Conservation (phyloP, 73 alveolate genomes). For the Paramecium pentaurelia region DNA sequence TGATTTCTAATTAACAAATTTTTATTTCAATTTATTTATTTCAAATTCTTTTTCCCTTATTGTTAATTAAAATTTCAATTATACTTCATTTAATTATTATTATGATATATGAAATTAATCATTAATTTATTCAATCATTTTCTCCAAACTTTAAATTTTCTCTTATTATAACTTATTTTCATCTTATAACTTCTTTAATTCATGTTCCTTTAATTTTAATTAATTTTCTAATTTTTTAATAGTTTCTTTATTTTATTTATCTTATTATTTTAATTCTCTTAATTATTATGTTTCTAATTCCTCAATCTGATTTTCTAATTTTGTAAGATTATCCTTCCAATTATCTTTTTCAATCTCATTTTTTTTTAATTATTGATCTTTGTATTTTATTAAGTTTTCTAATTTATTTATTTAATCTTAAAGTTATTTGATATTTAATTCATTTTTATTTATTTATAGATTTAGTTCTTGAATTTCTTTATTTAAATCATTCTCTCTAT, state of each 20-base stretch:
- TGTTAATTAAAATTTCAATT: not conserved
- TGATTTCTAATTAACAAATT: not conserved
- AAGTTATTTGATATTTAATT: not conserved
- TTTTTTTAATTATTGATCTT: not conserved
- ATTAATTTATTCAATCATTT: not conserved
- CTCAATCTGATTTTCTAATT: not conserved
- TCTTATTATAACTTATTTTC: not conserved
- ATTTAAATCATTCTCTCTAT: not conserved
- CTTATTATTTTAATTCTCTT: not conserved
- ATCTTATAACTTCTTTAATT: not conserved
- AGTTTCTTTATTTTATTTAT: not conserved
- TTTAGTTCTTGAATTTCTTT: not conserved
- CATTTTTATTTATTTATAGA: not conserved
- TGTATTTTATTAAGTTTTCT: not conserved
- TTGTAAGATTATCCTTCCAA: not conserved
- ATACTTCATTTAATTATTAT: not conserved
- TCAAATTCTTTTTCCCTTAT: not conserved
- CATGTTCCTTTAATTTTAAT: not conserved
- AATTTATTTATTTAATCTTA: not conserved
- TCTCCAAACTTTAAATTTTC: not conserved
- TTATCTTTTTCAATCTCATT: not conserved
- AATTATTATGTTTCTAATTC: not conserved
- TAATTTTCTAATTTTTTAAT: not conserved
- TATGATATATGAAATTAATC: not conserved
- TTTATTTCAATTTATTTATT: not conserved